These are phyloP conservation scores for Pythium volutum DNA, from an alignment of 352 stramenopile species.

Conservation along the genomic window DNA sequence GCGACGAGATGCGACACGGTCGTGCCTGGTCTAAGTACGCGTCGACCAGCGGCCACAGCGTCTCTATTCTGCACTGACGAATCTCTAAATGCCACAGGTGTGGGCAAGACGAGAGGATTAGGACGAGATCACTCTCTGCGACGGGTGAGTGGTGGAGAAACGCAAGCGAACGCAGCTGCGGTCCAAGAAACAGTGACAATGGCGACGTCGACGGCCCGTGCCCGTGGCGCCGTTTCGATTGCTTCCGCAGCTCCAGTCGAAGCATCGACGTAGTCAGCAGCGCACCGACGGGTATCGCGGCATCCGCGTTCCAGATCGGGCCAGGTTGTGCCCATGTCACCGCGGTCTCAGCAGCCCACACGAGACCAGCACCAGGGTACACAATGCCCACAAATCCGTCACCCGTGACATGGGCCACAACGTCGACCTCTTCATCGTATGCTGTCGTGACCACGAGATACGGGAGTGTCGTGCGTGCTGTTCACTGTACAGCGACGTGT, in stretches of 20 bases:
- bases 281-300: neutral
- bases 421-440: slow-evolving; percentile 1
- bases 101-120: slow-evolving; percentile 2
- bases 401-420: neutral
- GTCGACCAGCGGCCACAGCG: slow-evolving; percentile 4
- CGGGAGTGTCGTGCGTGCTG: neutral
- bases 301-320: neutral
- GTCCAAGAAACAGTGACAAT: neutral
- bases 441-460: neutral
- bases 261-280: neutral
- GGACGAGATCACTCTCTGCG: neutral
- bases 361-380: slow-evolving; percentile 4
- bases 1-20: slow-evolving; percentile 7
- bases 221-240: too few species aligned
- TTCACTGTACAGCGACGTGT: slow-evolving; percentile 1
- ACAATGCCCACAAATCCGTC: neutral
- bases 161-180: slow-evolving; percentile 2
- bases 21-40: neutral
- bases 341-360: neutral
- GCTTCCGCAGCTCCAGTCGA: neutral
- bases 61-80: slow-evolving; percentile 1
- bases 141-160: neutral
- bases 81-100: neutral
- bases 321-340: neutral
- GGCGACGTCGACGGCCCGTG: neutral